A percentile compares a stretch with the other conserved stretches of the same genome.
phyloP scores from a whole-genome alignment of 768 basidiomycete genomes.

The Artomyces pyxidatus region DNA sequence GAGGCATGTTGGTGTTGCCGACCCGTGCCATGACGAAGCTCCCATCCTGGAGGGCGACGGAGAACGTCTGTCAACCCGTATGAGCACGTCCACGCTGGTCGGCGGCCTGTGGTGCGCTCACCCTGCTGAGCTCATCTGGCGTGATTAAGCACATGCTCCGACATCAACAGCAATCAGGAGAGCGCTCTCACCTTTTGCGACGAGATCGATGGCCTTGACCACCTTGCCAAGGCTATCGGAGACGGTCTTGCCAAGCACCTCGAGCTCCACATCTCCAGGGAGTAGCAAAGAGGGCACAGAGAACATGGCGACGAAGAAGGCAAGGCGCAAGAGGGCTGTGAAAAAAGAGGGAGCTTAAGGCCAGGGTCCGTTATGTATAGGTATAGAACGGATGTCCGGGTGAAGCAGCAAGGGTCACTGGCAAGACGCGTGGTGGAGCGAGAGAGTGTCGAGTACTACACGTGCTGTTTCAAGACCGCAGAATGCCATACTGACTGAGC shows the following conservation, averaged over 20 bases:
- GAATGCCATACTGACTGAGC: no score
- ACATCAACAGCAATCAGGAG: neutral
- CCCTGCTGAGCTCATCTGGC: conserved; percentile 8
- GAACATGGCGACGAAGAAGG: conserved; percentile 5
- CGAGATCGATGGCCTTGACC: conserved; percentile 17
- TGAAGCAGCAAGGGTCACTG: neutral
- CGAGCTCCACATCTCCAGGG: conserved; percentile 14
- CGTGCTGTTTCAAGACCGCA: no score
- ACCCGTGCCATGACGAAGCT: conserved; percentile 17
- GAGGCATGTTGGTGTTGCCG: conserved; percentile 10
- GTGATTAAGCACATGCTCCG: neutral
- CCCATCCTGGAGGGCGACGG: conserved; percentile 17
- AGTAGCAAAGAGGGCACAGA: conserved; percentile 5
- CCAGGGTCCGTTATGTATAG: no score
- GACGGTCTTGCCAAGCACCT: conserved; percentile 16
- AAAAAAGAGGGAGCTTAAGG: no score
- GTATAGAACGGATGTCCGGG: no score
- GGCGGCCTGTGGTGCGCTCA: no score
- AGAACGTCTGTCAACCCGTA: conserved; percentile 14
- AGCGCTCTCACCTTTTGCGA: conserved; percentile 17
- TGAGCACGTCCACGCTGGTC: conserved; percentile 4
- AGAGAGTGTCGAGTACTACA: neutral
- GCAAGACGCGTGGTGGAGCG: neutral
- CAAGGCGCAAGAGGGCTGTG: no score
- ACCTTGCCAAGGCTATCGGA: conserved; percentile 7